These are phyloP conservation scores for Aspergillus pseudotamarii DNA, from an alignment of 2,329 filamentous ascomycete species.

Conservation along the genomic window DNA sequence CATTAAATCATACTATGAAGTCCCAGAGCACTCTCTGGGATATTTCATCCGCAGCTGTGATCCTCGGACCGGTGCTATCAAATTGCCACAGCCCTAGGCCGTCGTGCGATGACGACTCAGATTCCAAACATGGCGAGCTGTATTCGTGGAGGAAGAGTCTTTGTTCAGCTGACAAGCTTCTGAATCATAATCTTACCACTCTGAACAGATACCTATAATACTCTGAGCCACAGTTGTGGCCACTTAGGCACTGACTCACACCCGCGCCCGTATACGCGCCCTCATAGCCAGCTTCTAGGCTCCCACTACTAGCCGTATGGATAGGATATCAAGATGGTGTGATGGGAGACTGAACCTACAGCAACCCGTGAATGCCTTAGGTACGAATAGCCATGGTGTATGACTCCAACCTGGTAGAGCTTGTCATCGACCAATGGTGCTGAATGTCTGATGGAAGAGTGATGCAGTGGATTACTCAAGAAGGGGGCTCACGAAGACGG, in stretches of 20 bases:
- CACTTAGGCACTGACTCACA: constrained; percentile 3
- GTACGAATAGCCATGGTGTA: neutral
- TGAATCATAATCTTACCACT: neutral
- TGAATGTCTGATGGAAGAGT: neutral
- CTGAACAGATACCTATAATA: neutral
- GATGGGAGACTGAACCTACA: neutral
- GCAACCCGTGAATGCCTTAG: neutral
- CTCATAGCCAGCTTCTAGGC: neutral
- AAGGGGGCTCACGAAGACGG: neutral
- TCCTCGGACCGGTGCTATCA: neutral
- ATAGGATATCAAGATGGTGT: neutral
- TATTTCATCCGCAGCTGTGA: neutral
- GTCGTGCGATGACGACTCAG: neutral
- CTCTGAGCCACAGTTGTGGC: neutral
- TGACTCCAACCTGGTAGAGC: neutral
- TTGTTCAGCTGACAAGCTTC: constrained; percentile 1
- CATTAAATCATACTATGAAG: neutral
- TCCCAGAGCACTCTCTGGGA: neutral
- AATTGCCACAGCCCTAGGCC: neutral
- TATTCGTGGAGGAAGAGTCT: neutral
- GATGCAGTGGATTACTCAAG: neutral
- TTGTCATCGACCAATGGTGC: neutral
- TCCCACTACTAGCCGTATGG: neutral
- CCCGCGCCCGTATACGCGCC: neutral
- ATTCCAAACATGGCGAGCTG: neutral